Percentiles rank a stretch among this genome's conserved stretches.
Evolutionary conservation across 495 filamentous ascomycete species (phyloP).

Genomic region (Oleoguttula mirabilis): DNA sequence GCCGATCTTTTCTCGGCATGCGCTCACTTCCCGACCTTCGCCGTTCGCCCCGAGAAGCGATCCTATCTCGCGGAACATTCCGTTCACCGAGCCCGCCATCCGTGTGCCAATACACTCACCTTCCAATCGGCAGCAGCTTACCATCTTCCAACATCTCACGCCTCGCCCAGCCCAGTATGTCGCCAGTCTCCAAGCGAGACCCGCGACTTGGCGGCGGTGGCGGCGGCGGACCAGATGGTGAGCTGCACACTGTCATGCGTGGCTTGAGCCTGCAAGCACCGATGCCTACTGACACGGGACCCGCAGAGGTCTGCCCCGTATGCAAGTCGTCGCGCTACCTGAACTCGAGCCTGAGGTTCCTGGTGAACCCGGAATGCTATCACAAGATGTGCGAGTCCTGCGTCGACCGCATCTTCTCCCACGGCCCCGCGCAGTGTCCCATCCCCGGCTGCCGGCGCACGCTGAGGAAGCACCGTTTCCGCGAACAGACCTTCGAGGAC

Average conservation of each 20-base stretch:
- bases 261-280: constrained; percentile 1
- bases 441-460: constrained; percentile 77
- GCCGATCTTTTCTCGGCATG: too few species aligned
- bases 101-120: too few species aligned
- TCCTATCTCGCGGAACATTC: too few species aligned
- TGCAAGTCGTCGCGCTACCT: constrained; percentile 94
- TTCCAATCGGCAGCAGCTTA: constrained; percentile 3
- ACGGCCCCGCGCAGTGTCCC: constrained; percentile 80
- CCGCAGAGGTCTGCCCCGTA: constrained; percentile 77
- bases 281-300: constrained; percentile 4
- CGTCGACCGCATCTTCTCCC: constrained; percentile 86
- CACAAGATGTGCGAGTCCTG: constrained; percentile 95
- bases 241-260: constrained; percentile 1
- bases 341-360: constrained; percentile 83
- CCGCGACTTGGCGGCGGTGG: neutral
- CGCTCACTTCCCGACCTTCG: too few species aligned
- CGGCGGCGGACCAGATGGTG: constrained; percentile 11
- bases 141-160: constrained; percentile 17
- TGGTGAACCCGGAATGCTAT: constrained; percentile 96
- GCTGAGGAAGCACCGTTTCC: constrained; percentile 71
- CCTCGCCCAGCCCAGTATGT: constrained; percentile 5
- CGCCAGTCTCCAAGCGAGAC: constrained; percentile 5
- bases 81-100: too few species aligned
- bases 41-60: too few species aligned
- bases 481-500: constrained; percentile 80